Evolutionary conservation across 176 grass and related monocot genomes (phyloP).

Genomic region (Aegilops speltoides): DNA sequence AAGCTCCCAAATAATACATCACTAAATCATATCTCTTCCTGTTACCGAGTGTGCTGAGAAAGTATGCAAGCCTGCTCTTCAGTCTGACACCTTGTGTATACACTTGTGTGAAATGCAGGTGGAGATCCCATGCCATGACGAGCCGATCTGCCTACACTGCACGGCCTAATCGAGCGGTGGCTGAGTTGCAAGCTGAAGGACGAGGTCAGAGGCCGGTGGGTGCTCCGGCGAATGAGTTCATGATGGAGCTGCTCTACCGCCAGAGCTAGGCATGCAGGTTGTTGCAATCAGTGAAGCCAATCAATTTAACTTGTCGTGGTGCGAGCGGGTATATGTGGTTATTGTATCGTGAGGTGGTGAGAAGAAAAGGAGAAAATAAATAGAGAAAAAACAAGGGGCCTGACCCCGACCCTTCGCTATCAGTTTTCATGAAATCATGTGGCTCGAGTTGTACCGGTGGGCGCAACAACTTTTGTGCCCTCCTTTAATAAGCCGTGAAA

Average conservation of each 20-base stretch:
- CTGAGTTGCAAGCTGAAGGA: constrained; percentile 32
- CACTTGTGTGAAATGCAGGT: constrained; percentile 33
- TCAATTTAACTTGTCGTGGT: too few species aligned
- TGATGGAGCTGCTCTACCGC: constrained; percentile 79
- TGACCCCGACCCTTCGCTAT: too few species aligned
- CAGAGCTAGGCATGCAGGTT: not conserved
- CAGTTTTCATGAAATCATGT: not conserved
- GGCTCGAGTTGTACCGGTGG: not conserved
- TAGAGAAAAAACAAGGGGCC: too few species aligned
- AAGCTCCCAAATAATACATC: not conserved
- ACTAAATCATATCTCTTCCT: not conserved
- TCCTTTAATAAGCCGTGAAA: not conserved
- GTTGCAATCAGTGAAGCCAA: not conserved
- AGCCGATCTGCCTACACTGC: constrained; percentile 47
- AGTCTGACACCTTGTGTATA: not conserved
- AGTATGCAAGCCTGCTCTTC: not conserved
- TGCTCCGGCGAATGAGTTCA: constrained; percentile 56
- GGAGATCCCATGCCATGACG: constrained; percentile 54
- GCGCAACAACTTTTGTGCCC: not conserved
- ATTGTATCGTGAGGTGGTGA: too few species aligned
- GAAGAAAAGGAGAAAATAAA: too few species aligned
- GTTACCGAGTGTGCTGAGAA: not conserved
- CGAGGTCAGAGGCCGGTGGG: constrained; percentile 27
- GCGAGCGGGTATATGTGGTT: too few species aligned
- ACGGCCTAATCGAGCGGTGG: constrained; percentile 51